Percentiles rank a stretch among this genome's conserved stretches.
phyloP scores from a whole-genome alignment of 805 yeast genomes.

The Sugiyamaella smithiae region DNA sequence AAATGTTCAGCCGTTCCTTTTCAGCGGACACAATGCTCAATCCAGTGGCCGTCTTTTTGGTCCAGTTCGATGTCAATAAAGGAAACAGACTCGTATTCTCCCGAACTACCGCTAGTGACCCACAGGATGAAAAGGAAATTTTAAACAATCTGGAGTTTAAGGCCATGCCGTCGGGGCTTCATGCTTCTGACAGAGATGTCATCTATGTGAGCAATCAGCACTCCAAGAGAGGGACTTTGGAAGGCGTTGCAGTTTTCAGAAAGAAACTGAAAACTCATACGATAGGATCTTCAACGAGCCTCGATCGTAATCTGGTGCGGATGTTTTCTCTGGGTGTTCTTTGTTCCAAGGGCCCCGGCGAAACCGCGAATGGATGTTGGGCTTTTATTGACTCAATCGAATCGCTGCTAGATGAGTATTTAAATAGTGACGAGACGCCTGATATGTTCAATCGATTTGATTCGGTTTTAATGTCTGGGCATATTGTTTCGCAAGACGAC shows the following conservation, averaged over 20 bases:
- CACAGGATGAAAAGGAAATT: conserved; percentile 15
- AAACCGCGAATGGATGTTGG: conserved; percentile 25
- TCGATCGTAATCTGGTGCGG: conserved; percentile 32
- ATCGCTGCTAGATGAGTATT: conserved; percentile 18
- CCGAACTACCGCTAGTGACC: conserved; percentile 16
- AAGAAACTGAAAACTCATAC: conserved; percentile 25
- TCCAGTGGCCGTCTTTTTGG: conserved; percentile 35
- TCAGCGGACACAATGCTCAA: not conserved
- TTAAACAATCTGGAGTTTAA: conserved; percentile 55
- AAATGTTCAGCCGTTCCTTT: too few species aligned
- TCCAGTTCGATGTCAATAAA: conserved; percentile 50
- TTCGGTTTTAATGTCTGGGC: conserved; percentile 4
- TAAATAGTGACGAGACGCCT: conserved; percentile 4
- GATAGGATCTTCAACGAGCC: not conserved
- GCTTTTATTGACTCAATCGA: conserved; percentile 39
- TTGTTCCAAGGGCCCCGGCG: conserved; percentile 11
- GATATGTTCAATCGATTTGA: conserved; percentile 13
- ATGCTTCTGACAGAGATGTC: conserved; percentile 49
- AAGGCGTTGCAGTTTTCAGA: conserved; percentile 51
- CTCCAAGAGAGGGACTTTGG: conserved; percentile 10
- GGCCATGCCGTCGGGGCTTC: conserved; percentile 68
- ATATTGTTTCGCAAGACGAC: not conserved
- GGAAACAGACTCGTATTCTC: conserved; percentile 52
- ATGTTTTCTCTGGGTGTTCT: conserved; percentile 67
- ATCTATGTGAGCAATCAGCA: conserved; percentile 47